Evolutionary conservation across 1,284 basidiomycete species (phyloP).

Genomic region (Boletellus deceptivus): DNA sequence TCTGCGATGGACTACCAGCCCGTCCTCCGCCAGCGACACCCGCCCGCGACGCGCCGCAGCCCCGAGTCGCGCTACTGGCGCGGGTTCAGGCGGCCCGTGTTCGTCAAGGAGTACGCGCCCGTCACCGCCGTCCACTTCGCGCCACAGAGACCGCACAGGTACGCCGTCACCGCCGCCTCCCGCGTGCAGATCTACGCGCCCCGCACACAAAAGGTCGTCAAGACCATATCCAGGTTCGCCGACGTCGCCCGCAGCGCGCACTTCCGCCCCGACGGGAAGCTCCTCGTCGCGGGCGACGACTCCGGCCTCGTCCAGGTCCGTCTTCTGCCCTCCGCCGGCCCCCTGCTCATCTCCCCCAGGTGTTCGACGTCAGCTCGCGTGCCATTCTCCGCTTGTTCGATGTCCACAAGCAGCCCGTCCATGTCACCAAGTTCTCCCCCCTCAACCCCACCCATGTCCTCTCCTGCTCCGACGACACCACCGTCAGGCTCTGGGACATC

Average conservation of each 20-base stretch:
- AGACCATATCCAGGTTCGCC: slow-evolving; percentile 96
- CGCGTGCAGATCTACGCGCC: slow-evolving; percentile 96
- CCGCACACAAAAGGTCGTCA: slow-evolving; percentile 91
- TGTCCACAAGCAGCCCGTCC: slow-evolving; percentile 93
- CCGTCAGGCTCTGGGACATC: slow-evolving; percentile 93
- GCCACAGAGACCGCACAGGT: slow-evolving; percentile 79
- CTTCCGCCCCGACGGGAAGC: slow-evolving; percentile 90
- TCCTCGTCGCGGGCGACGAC: slow-evolving; percentile 95
- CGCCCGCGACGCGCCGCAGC: slow-evolving; percentile 53
- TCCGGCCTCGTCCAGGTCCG: slow-evolving; percentile 88
- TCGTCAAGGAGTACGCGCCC: slow-evolving; percentile 93
- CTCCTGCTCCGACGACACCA: slow-evolving; percentile 95
- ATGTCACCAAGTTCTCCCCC: slow-evolving; percentile 90
- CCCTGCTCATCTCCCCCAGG: background rate
- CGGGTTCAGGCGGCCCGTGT: slow-evolving; percentile 80
- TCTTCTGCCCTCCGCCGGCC: too few relatives aligned
- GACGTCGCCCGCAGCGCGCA: slow-evolving; percentile 88
- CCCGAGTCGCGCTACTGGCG: slow-evolving; percentile 80
- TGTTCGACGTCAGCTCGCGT: slow-evolving; percentile 90
- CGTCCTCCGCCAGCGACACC: slow-evolving; percentile 61
- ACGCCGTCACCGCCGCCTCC: slow-evolving; percentile 93
- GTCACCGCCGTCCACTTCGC: slow-evolving; percentile 92
- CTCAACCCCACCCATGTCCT: slow-evolving; percentile 81
- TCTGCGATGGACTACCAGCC: slow-evolving; percentile 72
- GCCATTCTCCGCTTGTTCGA: slow-evolving; percentile 92